Conservation (phyloP, 139 green algal species). For the Trebouxia sp. region DNA sequence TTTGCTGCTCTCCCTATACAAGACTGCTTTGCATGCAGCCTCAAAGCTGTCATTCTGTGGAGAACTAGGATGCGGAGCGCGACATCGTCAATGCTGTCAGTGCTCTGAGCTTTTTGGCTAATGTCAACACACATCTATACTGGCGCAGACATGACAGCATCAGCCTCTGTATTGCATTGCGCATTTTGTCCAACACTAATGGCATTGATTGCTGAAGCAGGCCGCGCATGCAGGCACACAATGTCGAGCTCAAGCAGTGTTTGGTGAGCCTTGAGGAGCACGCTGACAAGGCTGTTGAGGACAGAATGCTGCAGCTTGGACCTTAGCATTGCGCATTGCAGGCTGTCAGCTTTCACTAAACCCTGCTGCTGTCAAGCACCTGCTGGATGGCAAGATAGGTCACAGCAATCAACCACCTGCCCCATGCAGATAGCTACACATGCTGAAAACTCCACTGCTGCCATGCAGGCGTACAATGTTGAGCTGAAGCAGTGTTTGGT, state of each 20-base stretch:
- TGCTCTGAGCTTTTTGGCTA: too few species aligned
- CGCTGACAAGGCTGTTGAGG: background rate
- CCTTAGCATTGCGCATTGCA: background rate
- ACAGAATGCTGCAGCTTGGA: background rate
- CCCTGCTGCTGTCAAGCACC: background rate
- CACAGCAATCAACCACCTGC: background rate
- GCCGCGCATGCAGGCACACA: background rate
- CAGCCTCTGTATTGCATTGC: too few species aligned
- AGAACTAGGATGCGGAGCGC: too few species aligned
- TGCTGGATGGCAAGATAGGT: background rate
- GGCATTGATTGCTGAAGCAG: too few species aligned
- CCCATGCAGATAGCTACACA: too few species aligned
- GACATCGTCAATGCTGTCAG: too few species aligned
- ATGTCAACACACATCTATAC: too few species aligned
- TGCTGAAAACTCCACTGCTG: background rate
- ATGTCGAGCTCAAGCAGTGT: background rate
- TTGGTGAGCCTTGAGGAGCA: background rate
- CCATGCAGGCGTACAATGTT: background rate
- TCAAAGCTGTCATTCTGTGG: too few species aligned
- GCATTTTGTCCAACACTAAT: too few species aligned
- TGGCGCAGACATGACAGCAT: too few species aligned
- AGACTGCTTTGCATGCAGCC: too few species aligned
- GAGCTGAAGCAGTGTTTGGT: background rate
- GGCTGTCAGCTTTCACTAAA: background rate
- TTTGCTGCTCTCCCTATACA: too few species aligned